Evolutionary conservation across 2,329 filamentous ascomycete species (phyloP).

Genomic region (Gremmenia infestans): DNA sequence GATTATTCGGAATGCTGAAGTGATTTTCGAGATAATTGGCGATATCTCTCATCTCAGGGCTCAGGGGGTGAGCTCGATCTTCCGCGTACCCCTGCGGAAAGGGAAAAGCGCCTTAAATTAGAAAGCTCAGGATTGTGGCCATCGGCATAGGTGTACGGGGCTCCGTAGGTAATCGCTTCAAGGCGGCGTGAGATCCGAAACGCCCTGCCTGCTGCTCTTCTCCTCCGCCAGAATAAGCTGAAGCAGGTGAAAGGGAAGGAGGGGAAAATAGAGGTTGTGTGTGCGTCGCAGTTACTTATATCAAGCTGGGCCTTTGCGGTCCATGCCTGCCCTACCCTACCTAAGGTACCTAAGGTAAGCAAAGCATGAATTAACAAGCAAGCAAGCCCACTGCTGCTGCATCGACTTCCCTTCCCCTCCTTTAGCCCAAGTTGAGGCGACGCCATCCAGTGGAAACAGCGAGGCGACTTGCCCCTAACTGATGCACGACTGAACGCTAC

Average conservation of each 20-base stretch:
- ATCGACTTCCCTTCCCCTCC: neutral
- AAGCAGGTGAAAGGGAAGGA: neutral
- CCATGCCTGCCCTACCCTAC: neutral
- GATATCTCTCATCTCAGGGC: constrained; percentile 3
- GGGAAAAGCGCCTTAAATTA: constrained; percentile 5
- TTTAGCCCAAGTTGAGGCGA: neutral
- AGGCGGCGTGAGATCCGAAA: neutral
- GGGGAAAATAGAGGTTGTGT: neutral
- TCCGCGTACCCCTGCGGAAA: neutral
- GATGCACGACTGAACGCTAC: neutral
- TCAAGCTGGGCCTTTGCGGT: neutral
- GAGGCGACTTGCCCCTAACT: constrained; percentile 6
- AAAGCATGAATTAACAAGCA: no score
- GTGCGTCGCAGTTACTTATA: neutral
- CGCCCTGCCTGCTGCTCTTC: neutral
- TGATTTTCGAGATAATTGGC: neutral
- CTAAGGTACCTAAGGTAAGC: no score
- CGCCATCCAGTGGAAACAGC: constrained; percentile 15
- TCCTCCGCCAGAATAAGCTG: neutral
- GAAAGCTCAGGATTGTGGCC: constrained; percentile 15
- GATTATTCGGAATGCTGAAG: neutral
- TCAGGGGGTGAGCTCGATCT: constrained; percentile 3
- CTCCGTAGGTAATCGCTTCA: neutral
- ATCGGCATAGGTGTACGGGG: neutral
- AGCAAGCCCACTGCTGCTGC: no score